These are phyloP conservation scores for Phytophthora cactorum DNA, from an alignment of 352 stramenopile species.

Conservation along the genomic window DNA sequence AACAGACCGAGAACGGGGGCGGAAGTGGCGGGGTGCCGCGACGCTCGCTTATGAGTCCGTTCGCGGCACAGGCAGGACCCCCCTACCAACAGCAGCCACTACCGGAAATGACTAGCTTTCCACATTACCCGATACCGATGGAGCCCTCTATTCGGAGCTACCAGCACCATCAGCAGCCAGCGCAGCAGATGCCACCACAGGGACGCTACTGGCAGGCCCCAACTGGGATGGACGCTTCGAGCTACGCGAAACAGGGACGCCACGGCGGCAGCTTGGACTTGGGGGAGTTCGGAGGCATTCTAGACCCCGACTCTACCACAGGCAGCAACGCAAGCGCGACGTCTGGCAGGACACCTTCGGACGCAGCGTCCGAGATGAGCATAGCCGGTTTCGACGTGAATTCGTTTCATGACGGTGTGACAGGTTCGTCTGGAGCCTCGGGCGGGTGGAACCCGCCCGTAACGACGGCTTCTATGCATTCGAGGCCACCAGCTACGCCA, in stretches of 20 bases:
- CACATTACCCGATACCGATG: conserved; percentile 38
- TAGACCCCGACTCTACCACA: conserved; percentile 24
- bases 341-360: conserved; percentile 9
- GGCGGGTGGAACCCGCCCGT: conserved; percentile 4
- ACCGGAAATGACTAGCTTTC: conserved; percentile 25
- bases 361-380: conserved; percentile 37
- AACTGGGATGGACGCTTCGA: conserved; percentile 16
- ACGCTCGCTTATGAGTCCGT: conserved; percentile 27
- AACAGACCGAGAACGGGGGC: conserved; percentile 2
- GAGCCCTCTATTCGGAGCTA: conserved; percentile 37
- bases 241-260: conserved; percentile 28
- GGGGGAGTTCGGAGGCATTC: conserved; percentile 45
- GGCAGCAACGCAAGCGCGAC: conserved; percentile 4
- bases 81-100: conserved; percentile 21
- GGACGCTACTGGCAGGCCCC: conserved; percentile 37
- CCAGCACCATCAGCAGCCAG: conserved; percentile 33
- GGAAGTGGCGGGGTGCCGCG: conserved; percentile 12
- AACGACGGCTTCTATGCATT: not conserved
- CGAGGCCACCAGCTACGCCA: not conserved
- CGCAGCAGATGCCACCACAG: conserved; percentile 21
- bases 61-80: conserved; percentile 2
- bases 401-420: conserved; percentile 42
- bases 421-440: not conserved
- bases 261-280: conserved; percentile 39
- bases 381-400: conserved; percentile 45